Base-by-base conservation (phyloP, 208 protist genomes). In the Trichomonas vaginalis region DNA sequence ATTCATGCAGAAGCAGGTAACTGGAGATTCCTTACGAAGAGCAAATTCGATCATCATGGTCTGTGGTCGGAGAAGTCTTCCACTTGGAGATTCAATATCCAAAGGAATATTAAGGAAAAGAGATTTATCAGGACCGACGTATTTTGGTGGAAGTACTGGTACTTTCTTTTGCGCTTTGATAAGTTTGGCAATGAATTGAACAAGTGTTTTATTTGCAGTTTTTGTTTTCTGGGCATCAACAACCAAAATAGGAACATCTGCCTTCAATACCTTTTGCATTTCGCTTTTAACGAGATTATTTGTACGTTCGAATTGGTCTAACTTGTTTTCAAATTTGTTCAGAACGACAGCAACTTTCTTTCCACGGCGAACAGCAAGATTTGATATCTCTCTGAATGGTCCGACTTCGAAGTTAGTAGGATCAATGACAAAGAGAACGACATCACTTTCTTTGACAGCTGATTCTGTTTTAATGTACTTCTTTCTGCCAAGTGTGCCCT, bases 71-170 rank as follows among this genome's bases (percentile, higher is more conserved):
- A 97, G 56, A 39, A 97, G 95, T 12, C 97, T 1, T 1, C 96
- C 96, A 47, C 49, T 96, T 49, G 97, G 97, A 0, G 97, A 97
- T 83, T 97, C 97, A 14, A 95, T 96, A 51, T 97, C 97, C 95
- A 97, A 97, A 23, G 97, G 97, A 42, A 97, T 96, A 51, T 97
- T 97, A 32, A 97, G 46, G 40, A 97, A 97, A 42, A 97, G 96
- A 15, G 95, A 88, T 23, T 95, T 87, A 17, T 97, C 96, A 35
- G 61, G 96, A 17, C 95, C 88, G 0, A 96, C 27, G 32, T 87
- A 40, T 10, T 95, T 47, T 0, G 83, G 3, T 23, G 95, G 70
- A 35, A 96, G 96, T 0, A 96, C 0, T 37, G 79, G 56, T 27
- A 95, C 27, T 42, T 15, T 12, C 6, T 48, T 48, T 3, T 42